These are phyloP conservation scores for Bolboschoenoplectus hybrid DNA, from an alignment of 202 grass and related monocot species.

Conservation along the genomic window DNA sequence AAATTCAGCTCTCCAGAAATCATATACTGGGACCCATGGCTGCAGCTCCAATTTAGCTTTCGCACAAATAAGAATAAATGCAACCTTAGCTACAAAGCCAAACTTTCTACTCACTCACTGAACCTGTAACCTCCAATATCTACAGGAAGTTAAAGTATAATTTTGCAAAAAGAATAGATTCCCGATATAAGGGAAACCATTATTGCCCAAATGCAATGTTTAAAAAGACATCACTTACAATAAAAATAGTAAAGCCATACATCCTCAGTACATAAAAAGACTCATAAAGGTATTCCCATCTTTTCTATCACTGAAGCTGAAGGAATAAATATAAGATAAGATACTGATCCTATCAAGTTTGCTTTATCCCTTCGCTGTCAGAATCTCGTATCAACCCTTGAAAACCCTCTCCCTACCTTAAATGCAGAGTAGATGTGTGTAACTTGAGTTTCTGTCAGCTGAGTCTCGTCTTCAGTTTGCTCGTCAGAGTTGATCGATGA, in stretches of 20 bases:
- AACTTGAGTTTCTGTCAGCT: slow-evolving; percentile 62
- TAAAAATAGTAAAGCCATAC: not conserved
- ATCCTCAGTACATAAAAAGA: not conserved
- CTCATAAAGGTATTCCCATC: not conserved
- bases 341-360: not conserved
- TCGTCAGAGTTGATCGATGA: slow-evolving; percentile 53
- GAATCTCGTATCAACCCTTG: slow-evolving; percentile 47
- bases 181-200: not conserved
- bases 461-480: slow-evolving; percentile 27
- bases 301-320: not conserved
- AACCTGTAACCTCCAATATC: not conserved
- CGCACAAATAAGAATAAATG: not conserved
- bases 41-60: not conserved
- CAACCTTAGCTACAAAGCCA: not conserved
- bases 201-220: not conserved
- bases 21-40: not conserved
- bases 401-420: slow-evolving; percentile 64
- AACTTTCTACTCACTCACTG: not conserved
- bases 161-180: not conserved
- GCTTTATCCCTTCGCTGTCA: not conserved
- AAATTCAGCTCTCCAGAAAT: too few relatives aligned
- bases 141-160: not conserved
- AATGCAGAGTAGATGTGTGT: slow-evolving; percentile 75
- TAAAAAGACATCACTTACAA: not conserved
- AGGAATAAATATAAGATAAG: not conserved